Percentiles rank a stretch among this genome's conserved stretches.
phyloP scores from a whole-genome alignment of 2,329 filamentous ascomycete species.

The Claviceps quebecensis region DNA sequence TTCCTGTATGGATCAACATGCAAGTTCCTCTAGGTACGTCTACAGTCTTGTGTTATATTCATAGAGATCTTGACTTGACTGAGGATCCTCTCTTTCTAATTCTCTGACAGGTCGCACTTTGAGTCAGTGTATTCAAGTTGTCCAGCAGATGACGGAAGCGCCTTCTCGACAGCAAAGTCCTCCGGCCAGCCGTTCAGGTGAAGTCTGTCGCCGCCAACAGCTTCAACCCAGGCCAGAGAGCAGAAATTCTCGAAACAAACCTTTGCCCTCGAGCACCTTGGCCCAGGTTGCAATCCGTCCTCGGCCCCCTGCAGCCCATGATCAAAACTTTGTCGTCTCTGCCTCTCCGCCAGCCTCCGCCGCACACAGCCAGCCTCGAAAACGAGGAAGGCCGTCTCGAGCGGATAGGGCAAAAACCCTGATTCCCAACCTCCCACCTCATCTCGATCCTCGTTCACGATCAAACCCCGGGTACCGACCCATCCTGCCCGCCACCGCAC shows the following conservation, averaged over 20 bases:
- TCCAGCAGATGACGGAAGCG: constrained; percentile 22
- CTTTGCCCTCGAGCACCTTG: constrained; percentile 1
- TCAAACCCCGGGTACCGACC: constrained; percentile 5
- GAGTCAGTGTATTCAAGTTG: constrained; percentile 29
- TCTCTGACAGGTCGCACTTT: constrained; percentile 29
- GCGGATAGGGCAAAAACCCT: constrained; percentile 25
- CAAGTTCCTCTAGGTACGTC: constrained; percentile 32
- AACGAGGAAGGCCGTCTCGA: constrained; percentile 32
- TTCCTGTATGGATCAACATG: constrained; percentile 33
- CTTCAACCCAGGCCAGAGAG: background rate
- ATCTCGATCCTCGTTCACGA: constrained; percentile 17
- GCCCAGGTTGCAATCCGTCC: constrained; percentile 11
- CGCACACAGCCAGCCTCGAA: constrained; percentile 16
- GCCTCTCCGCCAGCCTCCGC: background rate
- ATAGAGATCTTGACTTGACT: background rate
- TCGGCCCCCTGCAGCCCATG: constrained; percentile 9
- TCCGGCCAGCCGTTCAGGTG: constrained; percentile 19
- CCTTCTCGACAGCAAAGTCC: constrained; percentile 21
- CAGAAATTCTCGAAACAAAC: background rate
- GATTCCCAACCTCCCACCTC: constrained; percentile 19
- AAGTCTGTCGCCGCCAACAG: constrained; percentile 10
- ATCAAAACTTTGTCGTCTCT: background rate
- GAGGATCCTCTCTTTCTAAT: background rate
- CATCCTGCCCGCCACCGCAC: constrained; percentile 8
- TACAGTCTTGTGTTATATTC: background rate